Conservation (phyloP, 805 yeast species). For the Suhomyces prunicola region DNA sequence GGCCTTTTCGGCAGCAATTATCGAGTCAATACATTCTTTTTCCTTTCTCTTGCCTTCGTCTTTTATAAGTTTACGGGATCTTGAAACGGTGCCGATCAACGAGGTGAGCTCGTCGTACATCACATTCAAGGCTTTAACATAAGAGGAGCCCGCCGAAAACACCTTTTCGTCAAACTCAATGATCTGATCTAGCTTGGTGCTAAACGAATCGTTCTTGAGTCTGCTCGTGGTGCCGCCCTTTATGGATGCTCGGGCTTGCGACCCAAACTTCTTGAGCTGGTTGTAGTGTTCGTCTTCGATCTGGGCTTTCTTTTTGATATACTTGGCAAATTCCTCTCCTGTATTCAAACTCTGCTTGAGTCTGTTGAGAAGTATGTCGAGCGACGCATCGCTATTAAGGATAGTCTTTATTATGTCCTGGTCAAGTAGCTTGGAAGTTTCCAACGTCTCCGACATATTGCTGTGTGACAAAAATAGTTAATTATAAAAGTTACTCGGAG, state of each 20-base stretch:
- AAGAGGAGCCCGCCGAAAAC: slow-evolving; percentile 64
- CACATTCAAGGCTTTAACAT: slow-evolving; percentile 71
- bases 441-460: neutral
- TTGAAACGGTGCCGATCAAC: slow-evolving; percentile 63
- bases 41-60: slow-evolving; percentile 82
- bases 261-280: slow-evolving; percentile 69
- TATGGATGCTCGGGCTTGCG: slow-evolving; percentile 49
- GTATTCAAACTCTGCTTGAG: slow-evolving; percentile 77
- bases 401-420: slow-evolving; percentile 51
- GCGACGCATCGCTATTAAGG: slow-evolving; percentile 68
- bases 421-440: slow-evolving; percentile 17
- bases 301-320: slow-evolving; percentile 70
- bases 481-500: no score
- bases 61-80: slow-evolving; percentile 71
- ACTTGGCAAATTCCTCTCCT: slow-evolving; percentile 81
- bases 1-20: slow-evolving; percentile 83
- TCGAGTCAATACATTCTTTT: slow-evolving; percentile 80
- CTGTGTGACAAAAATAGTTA: neutral
- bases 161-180: slow-evolving; percentile 77
- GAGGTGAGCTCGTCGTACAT: slow-evolving; percentile 85
- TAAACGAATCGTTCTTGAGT: slow-evolving; percentile 64
- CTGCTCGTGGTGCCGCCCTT: slow-evolving; percentile 34
- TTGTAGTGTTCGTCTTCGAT: slow-evolving; percentile 76
- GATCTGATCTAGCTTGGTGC: slow-evolving; percentile 61
- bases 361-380: slow-evolving; percentile 67